These are phyloP conservation scores for Coniella lustricola DNA, from an alignment of 2,329 filamentous ascomycete genomes.

Conservation along the genomic window DNA sequence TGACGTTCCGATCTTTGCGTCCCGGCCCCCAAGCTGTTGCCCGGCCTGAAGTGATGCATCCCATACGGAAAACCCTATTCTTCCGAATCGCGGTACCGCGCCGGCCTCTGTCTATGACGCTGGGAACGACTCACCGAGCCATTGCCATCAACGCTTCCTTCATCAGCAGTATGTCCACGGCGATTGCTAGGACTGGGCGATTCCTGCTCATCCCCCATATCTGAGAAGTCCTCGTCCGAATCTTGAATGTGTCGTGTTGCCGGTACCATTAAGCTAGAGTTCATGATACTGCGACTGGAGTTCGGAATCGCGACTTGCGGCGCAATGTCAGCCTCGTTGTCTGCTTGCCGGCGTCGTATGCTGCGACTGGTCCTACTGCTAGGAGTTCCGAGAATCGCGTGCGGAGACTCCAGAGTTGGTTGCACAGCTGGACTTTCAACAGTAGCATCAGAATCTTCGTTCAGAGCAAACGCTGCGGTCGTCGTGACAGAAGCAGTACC, in stretches of 20 bases:
- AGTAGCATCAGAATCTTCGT: conserved; percentile 9
- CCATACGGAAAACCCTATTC: conserved; percentile 14
- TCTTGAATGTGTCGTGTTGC: conserved; percentile 8
- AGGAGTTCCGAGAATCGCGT: conserved; percentile 14
- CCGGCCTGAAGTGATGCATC: not conserved
- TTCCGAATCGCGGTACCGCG: conserved; percentile 15
- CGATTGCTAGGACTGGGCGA: not conserved
- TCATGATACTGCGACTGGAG: conserved; percentile 12
- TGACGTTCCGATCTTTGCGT: not conserved
- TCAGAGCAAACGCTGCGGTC: conserved; percentile 8
- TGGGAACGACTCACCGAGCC: conserved; percentile 13
- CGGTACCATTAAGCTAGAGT: conserved; percentile 10
- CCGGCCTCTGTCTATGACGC: conserved; percentile 15
- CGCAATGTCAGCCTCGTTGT: conserved; percentile 8
- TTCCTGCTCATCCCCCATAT: not conserved
- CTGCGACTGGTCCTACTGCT: conserved; percentile 11
- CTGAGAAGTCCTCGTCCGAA: conserved; percentile 12
- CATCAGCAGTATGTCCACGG: not conserved
- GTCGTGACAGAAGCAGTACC: conserved; percentile 6
- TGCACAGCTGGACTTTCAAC: not conserved
- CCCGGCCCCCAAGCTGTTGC: not conserved
- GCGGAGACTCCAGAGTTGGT: not conserved
- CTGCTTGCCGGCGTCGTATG: conserved; percentile 8
- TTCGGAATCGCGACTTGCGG: conserved; percentile 4
- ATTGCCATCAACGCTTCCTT: conserved; percentile 11